Percentiles rank a stretch among this genome's conserved stretches.
Conservation (phyloP, 306 rosid species). For the Prunus armeniaca region DNA sequence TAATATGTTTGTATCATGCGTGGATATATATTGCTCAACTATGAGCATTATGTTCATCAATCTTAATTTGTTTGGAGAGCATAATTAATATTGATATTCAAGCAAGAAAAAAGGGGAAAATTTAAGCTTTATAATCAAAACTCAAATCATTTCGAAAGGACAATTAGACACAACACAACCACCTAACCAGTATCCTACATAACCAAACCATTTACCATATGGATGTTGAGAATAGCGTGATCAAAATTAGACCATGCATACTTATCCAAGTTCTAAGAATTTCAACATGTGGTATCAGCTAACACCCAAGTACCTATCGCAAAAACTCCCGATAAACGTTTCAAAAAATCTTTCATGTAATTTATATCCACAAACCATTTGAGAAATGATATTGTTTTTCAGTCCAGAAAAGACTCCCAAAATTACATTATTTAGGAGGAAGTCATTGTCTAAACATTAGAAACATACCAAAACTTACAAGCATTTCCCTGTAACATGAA, state of each 20-base stretch:
- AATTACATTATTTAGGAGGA: too few species aligned
- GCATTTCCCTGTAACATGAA: too few species aligned
- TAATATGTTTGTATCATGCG: too few species aligned
- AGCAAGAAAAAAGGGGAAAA: background rate
- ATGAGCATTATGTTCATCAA: too few species aligned
- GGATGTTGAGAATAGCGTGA: slow-evolving; percentile 5
- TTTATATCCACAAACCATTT: too few species aligned
- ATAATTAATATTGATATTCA: background rate
- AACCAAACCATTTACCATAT: slow-evolving; percentile 20
- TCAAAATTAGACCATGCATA: background rate
- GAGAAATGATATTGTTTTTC: too few species aligned
- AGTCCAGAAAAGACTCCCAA: too few species aligned
- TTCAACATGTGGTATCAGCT: background rate
- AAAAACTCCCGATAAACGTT: too few species aligned
- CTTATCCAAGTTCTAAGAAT: background rate
- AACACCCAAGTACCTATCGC: background rate
- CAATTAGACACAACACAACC: slow-evolving; percentile 10
- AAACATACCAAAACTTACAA: too few species aligned
- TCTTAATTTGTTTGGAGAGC: background rate
- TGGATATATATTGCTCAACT: too few species aligned
- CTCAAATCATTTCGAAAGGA: slow-evolving; percentile 4
- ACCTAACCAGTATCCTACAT: slow-evolving; percentile 25
- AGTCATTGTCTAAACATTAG: too few species aligned
- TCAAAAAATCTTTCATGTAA: too few species aligned
- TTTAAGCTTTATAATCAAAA: background rate